Conservation (phyloP, 1,284 basidiomycete species). For the Trametes polyzona region DNA sequence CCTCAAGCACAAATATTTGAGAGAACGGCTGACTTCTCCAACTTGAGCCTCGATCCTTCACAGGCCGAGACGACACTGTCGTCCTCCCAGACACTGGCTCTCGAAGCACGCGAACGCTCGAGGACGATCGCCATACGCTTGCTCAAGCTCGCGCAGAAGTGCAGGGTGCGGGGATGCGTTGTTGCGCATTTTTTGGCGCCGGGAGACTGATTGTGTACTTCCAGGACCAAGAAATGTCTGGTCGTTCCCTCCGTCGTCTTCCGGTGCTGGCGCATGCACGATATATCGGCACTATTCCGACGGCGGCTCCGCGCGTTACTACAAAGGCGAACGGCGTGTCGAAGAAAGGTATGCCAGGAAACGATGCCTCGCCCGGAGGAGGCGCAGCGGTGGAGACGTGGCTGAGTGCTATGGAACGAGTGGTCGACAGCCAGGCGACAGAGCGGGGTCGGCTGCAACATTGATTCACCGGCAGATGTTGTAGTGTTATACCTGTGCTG, state of each 20-base stretch:
- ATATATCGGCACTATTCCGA: slow-evolving; percentile 64
- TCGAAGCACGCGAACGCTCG: slow-evolving; percentile 49
- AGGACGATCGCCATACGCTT: slow-evolving; percentile 62
- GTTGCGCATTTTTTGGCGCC: too few relatives aligned
- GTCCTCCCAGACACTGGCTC: slow-evolving; percentile 3
- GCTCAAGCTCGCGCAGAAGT: slow-evolving; percentile 69
- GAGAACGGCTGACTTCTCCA: slow-evolving; percentile 37
- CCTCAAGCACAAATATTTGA: slow-evolving; percentile 64
- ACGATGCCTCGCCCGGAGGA: slow-evolving; percentile 2
- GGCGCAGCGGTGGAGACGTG: slow-evolving; percentile 61
- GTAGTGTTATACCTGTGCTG: too few relatives aligned
- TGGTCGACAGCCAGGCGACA: slow-evolving; percentile 59
- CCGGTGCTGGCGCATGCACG: slow-evolving; percentile 91
- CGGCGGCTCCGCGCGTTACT: slow-evolving; percentile 7
- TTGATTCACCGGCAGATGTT: too few relatives aligned
- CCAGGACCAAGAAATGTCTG: slow-evolving; percentile 80
- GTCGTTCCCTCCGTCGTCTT: slow-evolving; percentile 85
- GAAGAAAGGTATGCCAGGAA: slow-evolving; percentile 5
- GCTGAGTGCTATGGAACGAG: slow-evolving; percentile 79
- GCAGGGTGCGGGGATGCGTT: too few relatives aligned
- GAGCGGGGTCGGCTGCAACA: slow-evolving; percentile 50
- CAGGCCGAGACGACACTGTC: background rate
- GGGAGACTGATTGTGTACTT: background rate
- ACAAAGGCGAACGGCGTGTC: slow-evolving; percentile 15
- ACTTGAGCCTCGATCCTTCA: slow-evolving; percentile 10